Evolutionary conservation across 257 asterid species (phyloP).

Genomic region (Knoxia roxburghii): DNA sequence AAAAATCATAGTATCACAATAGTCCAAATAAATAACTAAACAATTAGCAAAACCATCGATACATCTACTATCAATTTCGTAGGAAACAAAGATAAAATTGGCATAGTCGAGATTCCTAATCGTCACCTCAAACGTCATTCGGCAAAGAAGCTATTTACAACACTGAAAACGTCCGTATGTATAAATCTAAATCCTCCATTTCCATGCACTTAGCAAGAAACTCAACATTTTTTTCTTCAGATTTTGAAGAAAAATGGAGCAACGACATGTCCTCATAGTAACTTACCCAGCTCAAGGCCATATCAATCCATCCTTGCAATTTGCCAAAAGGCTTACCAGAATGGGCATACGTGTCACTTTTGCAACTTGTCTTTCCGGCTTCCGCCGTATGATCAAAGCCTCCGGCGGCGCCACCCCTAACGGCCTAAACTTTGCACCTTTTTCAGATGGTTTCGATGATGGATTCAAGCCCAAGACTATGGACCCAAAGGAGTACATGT

Average conservation of each 20-base stretch:
- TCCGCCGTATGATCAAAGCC: slow-evolving; percentile 9
- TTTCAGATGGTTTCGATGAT: slow-evolving; percentile 25
- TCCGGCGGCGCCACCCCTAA: background rate
- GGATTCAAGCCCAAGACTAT: slow-evolving; percentile 3
- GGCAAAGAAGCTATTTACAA: no score
- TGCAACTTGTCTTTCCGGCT: slow-evolving; percentile 17
- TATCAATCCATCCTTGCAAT: slow-evolving; percentile 27
- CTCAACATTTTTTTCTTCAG: no score
- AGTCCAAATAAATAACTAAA: no score
- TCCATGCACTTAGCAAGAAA: no score
- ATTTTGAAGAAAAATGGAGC: background rate
- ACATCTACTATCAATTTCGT: no score
- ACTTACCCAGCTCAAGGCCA: slow-evolving; percentile 34
- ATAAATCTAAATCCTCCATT: no score
- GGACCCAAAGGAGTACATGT: slow-evolving; percentile 15
- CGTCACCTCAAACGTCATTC: no score
- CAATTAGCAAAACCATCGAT: no score
- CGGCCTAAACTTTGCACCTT: slow-evolving; percentile 19
- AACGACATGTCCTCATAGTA: slow-evolving; percentile 22
- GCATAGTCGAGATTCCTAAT: no score
- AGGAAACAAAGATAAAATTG: no score
- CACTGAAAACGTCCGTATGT: no score
- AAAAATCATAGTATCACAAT: no score
- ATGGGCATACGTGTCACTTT: slow-evolving; percentile 24
- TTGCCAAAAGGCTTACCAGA: slow-evolving; percentile 21